Base-by-base conservation (phyloP, 768 basidiomycete genomes). In the Boletellus sp. region DNA sequence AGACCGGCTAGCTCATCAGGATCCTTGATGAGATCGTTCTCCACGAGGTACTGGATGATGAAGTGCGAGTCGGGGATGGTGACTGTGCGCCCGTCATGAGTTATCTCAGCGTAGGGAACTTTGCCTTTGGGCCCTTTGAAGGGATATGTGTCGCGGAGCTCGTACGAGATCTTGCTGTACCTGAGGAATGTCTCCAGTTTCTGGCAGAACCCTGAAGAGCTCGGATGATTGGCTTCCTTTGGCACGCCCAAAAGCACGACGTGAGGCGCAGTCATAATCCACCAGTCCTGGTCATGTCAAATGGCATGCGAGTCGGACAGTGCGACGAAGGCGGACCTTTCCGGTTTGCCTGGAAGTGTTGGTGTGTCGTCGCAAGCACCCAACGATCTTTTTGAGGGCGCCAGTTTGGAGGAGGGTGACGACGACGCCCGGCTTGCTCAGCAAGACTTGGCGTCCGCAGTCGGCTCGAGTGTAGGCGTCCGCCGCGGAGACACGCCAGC, bases 171-270 rank as follows among this genome's bases (percentile, higher is more conserved):
- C 7, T 52, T 56, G 54, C 46, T 54, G 24, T 59, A 59, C 48
- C 58, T 57, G 13, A 69, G 65, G 51, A 66, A 70, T 6, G 55
- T 54, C 47, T 69, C 69, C 3, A 69, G 54, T 32, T 69, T 69
- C 53, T 70, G 64, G 53, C 68, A 70, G 52, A 66, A 69, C 7
- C 64, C 66, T 17, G 68, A 70, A 1, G 34, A 12, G 20, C 63
- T 66, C 19, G 68, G 62, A 3, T 19, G 40, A 33, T 60, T 43
- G 16, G 43, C 44, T 16, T 48, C 45, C 44, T 66, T 69, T 7
- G 56, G 47, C 1, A 63, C 55, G 28, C 59, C 68, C 34, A 59
- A 50, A 15, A 68, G 60, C n/a, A 66, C 47, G 40, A 66, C 60
- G 33, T 54, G 64, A 17, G 58, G 47, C 16, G 55, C 28, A 17